Evolutionary conservation across 2,329 filamentous ascomycete species (phyloP), one percentile per base, ranked within the genome.

Genomic region (Colletotrichum liriopes): DNA sequence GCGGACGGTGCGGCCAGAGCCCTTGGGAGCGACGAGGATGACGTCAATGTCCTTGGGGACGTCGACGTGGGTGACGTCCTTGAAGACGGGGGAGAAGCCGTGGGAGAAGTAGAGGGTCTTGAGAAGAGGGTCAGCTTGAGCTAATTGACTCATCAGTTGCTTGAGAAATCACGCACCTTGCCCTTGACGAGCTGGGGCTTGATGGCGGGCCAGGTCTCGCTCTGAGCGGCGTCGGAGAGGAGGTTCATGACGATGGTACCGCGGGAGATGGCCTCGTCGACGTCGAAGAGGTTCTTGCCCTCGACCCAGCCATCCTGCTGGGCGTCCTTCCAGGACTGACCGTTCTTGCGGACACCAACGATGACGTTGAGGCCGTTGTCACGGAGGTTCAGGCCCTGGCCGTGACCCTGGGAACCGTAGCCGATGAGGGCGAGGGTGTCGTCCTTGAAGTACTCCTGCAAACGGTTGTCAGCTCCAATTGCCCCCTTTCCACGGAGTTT

Each of bases 21-120:
- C 96, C 92, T 99, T 99, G 87, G 96, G 96, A 78, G 96, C 96
- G 81, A 97, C 95, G 83, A 99, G 96, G 90, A 99, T 99, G 85
- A 99, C 96, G 85, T 99, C 96, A 83, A 99, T 93, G 87, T 98
- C 93, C 77, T 85, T 91, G 86, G 96, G 96, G 75, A 98, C 94
- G 75, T 99, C 96, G 83, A 99, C 96, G 87, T 98, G 97, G 91
- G 96, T 99, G 83, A 96, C 92, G 85, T 98, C 93, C 91, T 98
- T 98, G 94, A 99, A 99, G 86, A 99, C 95, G 83, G 96, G 96
- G 75, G 96, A 98, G 94, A 99, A 99, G 82, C 96, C 96, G 92
- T 99, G 96, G 79, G 96, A 98, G 92, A 99, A 99, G 93, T 99
- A 99, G 79, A 99, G 94, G 74, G 96, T 99, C 96, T 96, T 49